Evolutionary conservation across 352 stramenopile genomes (phyloP), one percentile per base, ranked within the genome.

Genomic region (Halophytophthora polymorphica): DNA sequence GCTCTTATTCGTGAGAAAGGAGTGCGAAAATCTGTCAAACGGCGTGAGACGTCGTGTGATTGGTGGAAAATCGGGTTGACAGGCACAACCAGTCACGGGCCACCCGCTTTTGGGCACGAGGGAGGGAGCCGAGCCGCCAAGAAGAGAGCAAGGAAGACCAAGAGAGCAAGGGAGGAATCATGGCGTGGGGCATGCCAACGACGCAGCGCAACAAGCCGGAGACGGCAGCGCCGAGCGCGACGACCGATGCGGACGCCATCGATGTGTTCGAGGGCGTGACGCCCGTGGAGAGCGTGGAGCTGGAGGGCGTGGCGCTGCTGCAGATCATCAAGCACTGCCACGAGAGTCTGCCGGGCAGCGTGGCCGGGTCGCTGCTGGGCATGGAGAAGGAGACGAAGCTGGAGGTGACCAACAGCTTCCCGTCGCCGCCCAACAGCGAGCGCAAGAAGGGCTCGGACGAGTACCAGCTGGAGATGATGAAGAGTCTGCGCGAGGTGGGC

Each of bases 401-500:
- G 25, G 94, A 99, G 71, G 92, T 99, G 28, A 99, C 97, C 43
- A 97, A 98, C 77, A 90, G 88, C 59, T 99, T 99, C 76, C 95
- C 96, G 31, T 98, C 97, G 64, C 95, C 95, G 5, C 53, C 76
- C 50, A 88, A 58, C 57, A 75, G 53, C 63, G 81, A 87, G 69
- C 84, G 87, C 44, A 90, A 89, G 59, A 74, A 85, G 33, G 80
- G 90, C 22, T 71, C 79, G 35, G 84, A 98, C 58, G 95, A 98
- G 66, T 99, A 98, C 65, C 94, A 98, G 73, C 83, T 98, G 19
- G 94, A 99, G 75, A 99, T 99, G 96, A 98, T 99, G 95, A 98
- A 98, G 76, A 98, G 98, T 83, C 70, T 99, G 40, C 85, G 94
- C 42, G 96, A 99, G 71, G 83, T 98, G 23, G 98, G 98, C 65